Conservation (phyloP, 176 grass and related monocot species). For the Musa troglodytarum region DNA sequence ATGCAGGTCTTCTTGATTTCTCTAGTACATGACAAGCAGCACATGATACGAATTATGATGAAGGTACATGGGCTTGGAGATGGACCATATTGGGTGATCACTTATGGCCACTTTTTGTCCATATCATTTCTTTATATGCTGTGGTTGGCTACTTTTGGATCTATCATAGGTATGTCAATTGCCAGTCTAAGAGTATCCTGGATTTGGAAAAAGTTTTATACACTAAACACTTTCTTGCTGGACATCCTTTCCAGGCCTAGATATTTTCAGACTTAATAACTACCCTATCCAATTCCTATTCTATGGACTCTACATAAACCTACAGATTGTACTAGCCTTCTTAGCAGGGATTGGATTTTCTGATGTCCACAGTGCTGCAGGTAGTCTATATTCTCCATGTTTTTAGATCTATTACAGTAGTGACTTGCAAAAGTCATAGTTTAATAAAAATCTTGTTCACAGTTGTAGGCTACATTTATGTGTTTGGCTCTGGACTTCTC, state of each 20-base stretch:
- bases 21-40: constrained; percentile 30
- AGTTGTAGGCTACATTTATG: constrained; percentile 63
- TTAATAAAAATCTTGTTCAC: neutral
- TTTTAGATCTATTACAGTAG: neutral
- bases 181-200: neutral
- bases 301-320: constrained; percentile 48
- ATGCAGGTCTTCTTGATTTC: constrained; percentile 24
- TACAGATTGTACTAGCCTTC: constrained; percentile 62
- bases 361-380: constrained; percentile 46
- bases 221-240: neutral
- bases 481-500: constrained; percentile 27
- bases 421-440: neutral
- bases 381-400: constrained; percentile 3
- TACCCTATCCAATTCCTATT: constrained; percentile 49
- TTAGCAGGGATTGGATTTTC: constrained; percentile 42
- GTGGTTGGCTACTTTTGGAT: constrained; percentile 8
- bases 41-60: constrained; percentile 30
- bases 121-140: constrained; percentile 18
- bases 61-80: constrained; percentile 32
- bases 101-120: constrained; percentile 23
- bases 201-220: neutral
- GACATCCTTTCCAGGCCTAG: constrained; percentile 30
- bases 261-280: constrained; percentile 45
- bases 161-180: constrained; percentile 14
- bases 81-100: constrained; percentile 27